These are phyloP conservation scores for Cenchrus fungigraminus DNA, from an alignment of 176 grass and related monocot genomes.

Conservation along the genomic window DNA sequence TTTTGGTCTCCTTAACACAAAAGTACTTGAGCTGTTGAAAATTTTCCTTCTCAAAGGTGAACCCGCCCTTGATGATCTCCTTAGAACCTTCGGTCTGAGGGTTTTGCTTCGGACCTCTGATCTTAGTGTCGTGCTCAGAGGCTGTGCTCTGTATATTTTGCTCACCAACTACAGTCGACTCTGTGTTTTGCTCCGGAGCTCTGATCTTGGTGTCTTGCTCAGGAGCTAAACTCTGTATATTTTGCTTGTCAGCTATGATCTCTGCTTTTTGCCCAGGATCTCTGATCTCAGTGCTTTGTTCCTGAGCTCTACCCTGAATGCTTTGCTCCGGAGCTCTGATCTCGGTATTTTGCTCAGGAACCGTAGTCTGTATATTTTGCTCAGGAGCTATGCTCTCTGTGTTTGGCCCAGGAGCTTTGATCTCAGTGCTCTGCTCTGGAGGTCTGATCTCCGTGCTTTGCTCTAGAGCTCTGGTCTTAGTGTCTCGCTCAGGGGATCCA, in stretches of 20 bases:
- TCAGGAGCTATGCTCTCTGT: background rate
- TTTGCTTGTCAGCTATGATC: background rate
- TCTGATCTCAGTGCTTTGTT: background rate
- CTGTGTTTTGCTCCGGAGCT: background rate
- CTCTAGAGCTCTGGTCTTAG: too few relatives aligned
- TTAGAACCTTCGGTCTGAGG: background rate
- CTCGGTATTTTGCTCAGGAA: background rate
- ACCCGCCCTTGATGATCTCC: too few relatives aligned
- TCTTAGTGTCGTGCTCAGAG: too few relatives aligned
- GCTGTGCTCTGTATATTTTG: too few relatives aligned
- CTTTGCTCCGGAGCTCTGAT: background rate
- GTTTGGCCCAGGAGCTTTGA: background rate
- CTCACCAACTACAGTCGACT: too few relatives aligned
- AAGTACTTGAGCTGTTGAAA: background rate
- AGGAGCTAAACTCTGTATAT: too few relatives aligned
- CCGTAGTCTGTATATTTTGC: background rate
- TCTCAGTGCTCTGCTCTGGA: background rate
- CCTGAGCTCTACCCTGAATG: background rate
- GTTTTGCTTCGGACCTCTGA: background rate
- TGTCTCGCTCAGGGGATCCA: too few relatives aligned
- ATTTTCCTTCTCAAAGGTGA: background rate
- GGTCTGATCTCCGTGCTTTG: too few relatives aligned
- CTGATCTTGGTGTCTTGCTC: too few relatives aligned
- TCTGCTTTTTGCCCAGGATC: background rate
- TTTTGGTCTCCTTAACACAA: background rate